Conservation (phyloP, 2,329 filamentous ascomycete genomes). For the Trichoderma breve region DNA sequence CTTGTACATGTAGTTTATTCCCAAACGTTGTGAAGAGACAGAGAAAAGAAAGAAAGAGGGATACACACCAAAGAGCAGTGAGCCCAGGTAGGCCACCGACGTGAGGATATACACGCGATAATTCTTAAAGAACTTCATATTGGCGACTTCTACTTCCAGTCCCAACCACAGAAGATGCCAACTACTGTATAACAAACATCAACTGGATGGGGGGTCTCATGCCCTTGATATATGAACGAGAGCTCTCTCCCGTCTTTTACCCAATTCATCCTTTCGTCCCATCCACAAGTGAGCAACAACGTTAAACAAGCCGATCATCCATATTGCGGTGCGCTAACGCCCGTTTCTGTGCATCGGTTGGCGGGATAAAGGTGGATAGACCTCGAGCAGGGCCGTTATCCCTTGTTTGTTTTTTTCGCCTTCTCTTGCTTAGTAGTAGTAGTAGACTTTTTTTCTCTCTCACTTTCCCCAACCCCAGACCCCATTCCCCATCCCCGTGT, state of each 20-base stretch:
- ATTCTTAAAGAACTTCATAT: constrained; percentile 18
- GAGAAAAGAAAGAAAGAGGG: neutral
- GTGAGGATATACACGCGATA: constrained; percentile 20
- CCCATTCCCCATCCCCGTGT: neutral
- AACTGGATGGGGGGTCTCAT: neutral
- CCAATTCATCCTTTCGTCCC: neutral
- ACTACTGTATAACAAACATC: too few species aligned
- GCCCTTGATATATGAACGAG: constrained; percentile 4
- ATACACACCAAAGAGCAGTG: constrained; percentile 18
- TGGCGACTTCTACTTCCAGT: neutral
- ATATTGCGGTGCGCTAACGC: constrained; percentile 1
- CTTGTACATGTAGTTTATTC: neutral
- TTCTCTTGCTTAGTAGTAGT: neutral
- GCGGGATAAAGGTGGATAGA: constrained; percentile 4
- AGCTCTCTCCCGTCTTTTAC: neutral
- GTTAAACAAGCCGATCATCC: neutral
- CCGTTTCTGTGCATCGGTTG: neutral
- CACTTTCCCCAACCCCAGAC: neutral
- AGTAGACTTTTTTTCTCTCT: neutral
- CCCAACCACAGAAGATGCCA: neutral
- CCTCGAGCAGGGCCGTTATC: neutral
- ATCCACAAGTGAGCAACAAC: neutral
- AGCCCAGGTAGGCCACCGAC: constrained; percentile 20
- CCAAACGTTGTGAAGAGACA: neutral
- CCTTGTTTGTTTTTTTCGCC: neutral